Conservation (phyloP, 2,329 filamentous ascomycete genomes). For the Penicillium verrucosum region DNA sequence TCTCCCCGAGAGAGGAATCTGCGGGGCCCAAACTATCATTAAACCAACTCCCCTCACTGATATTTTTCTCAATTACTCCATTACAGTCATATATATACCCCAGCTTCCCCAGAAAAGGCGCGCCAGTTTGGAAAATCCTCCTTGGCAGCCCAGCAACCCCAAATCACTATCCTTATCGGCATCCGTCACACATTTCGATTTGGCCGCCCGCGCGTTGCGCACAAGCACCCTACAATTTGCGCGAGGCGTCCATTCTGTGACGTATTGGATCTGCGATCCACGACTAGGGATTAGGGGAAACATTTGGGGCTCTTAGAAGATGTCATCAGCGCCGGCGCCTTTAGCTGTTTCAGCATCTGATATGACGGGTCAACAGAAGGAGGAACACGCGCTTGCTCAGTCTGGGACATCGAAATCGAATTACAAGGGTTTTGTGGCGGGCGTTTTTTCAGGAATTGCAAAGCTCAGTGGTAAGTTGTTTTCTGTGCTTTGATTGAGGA, state of each 20-base stretch:
- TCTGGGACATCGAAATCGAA: constrained; percentile 43
- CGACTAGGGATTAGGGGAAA: not conserved
- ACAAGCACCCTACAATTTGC: not conserved
- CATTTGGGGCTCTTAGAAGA: constrained; percentile 3
- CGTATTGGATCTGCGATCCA: not conserved
- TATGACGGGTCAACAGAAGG: constrained; percentile 9
- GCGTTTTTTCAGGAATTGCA: constrained; percentile 90
- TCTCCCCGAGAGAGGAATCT: constrained; percentile 9
- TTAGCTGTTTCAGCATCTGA: constrained; percentile 2
- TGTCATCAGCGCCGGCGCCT: constrained; percentile 25
- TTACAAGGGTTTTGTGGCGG: constrained; percentile 95
- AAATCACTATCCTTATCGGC: constrained; percentile 4
- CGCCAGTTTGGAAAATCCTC: not conserved
- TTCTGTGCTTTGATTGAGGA: not conserved
- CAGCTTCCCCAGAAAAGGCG: not conserved
- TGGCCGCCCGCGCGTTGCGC: not conserved
- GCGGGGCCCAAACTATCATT: constrained; percentile 4
- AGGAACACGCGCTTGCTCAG: constrained; percentile 11
- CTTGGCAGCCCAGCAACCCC: not conserved
- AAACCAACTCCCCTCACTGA: not conserved
- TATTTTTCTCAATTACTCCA: not conserved
- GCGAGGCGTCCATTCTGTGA: constrained; percentile 8
- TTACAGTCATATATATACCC: not conserved
- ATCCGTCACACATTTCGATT: not conserved
- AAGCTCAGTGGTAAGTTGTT: constrained; percentile 71